Percentiles rank a stretch among this genome's conserved stretches.
phyloP scores from a whole-genome alignment of 192 early-diverging fungal genomes.

The Funneliformis mosseae region DNA sequence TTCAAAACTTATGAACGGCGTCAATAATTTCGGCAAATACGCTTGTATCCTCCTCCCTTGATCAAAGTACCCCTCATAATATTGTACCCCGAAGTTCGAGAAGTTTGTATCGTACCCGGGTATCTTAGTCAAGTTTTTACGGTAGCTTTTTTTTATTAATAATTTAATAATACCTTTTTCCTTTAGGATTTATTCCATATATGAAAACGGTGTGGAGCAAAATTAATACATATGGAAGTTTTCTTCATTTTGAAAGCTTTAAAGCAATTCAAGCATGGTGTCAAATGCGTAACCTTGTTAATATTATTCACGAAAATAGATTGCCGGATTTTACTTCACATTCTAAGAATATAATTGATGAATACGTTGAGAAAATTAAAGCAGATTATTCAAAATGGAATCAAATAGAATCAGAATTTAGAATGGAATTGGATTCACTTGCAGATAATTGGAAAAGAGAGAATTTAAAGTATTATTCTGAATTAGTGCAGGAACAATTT shows the following conservation, averaged over 20 bases:
- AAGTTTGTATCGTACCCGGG: no score
- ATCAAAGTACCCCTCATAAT: no score
- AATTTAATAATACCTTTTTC: no score
- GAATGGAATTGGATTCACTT: background rate
- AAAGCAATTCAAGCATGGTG: slow-evolving; percentile 13
- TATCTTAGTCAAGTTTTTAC: no score
- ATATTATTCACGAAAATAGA: background rate
- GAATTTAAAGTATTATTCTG: background rate
- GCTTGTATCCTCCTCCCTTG: no score
- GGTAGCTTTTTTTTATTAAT: no score
- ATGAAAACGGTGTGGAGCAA: slow-evolving; percentile 6
- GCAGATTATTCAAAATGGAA: background rate
- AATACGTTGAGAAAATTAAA: background rate
- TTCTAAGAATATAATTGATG: background rate
- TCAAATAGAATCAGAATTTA: background rate
- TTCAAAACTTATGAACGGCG: no score
- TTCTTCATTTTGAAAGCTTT: slow-evolving; percentile 5
- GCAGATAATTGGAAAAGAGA: no score
- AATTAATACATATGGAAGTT: slow-evolving; percentile 16
- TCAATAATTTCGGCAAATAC: no score
- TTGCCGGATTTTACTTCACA: background rate
- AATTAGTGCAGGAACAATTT: background rate
- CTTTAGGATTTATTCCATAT: slow-evolving; percentile 5
- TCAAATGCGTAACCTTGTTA: slow-evolving; percentile 2
- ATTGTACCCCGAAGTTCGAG: no score